Evolutionary conservation across 306 rosid genomes (phyloP), one percentile per base, ranked within the genome.

Genomic region (Ceratonia siliqua): DNA sequence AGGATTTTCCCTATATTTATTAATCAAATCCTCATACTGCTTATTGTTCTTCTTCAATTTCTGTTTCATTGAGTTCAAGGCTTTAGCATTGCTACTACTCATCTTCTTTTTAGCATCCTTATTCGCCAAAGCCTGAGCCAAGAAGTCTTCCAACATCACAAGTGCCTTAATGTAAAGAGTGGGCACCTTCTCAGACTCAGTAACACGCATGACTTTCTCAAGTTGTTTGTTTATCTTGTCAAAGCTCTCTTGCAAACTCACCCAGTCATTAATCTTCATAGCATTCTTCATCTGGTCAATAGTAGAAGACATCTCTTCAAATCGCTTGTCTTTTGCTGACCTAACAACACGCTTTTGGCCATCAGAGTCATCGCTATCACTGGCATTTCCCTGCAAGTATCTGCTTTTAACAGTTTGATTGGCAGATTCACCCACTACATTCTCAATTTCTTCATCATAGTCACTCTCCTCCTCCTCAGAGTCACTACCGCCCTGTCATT

Each of bases 41-140:
- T 90, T 95, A 65, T 95, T 95, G 59, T 95, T 95, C 87, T 92
- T 95, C 91, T 95, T 95, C 73, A 95, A 71, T 48, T 95, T 95
- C 87, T 95, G 99, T 79, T 92, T 95, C 99, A 95, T 95, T 0
- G 99, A 86, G 81, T 95, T 95, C 83, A 95, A 78, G 8, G 99
- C 99, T 78, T 95, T 95, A n/a, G 99, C 96, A 78, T 95, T 95
- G 82, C 99, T 95, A 54, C 94, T 90, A 68, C 99, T 95, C 97
- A 95, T 95, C 87, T 92, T 95, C 88, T 95, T 95, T 78, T 90
- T 92, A 2, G 92, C 98, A 50, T 95, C 99, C 87, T 95, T 95
- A 50, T 95, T 95, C 0, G 97, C 92, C 89, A 92, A 65, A 85
- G 99, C 98, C 84, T 89, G 91, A 46, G 75, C 70, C 69, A 95